A percentile compares a stretch with the other conserved stretches of the same genome.
Evolutionary conservation across 768 basidiomycete genomes (phyloP).

Genomic region (Mycena galericulata): DNA sequence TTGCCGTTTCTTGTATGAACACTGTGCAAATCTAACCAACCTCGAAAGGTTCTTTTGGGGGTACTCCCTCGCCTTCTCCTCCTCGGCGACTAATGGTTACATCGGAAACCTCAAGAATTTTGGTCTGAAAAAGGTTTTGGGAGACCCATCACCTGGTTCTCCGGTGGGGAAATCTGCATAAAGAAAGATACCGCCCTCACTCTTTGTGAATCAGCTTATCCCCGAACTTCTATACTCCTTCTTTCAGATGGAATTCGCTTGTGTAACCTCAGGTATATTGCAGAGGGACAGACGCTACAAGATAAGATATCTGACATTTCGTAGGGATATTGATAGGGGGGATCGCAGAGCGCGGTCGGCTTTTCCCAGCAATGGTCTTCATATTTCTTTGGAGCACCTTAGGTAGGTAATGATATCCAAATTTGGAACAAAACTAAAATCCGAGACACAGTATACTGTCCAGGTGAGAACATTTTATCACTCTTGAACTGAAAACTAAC

Average conservation of each 20-base stretch:
- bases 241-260: slow-evolving; percentile 90
- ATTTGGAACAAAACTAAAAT: not conserved
- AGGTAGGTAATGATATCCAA: slow-evolving; percentile 4
- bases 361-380: slow-evolving; percentile 85
- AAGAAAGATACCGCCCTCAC: not conserved
- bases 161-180: slow-evolving; percentile 42
- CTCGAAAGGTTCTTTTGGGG: slow-evolving; percentile 53
- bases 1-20: not conserved
- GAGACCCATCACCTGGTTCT: slow-evolving; percentile 80
- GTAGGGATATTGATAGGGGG: slow-evolving; percentile 84
- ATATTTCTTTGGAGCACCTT: slow-evolving; percentile 88
- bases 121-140: slow-evolving; percentile 79
- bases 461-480: slow-evolving; percentile 39
- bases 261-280: slow-evolving; percentile 83
- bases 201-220: slow-evolving; percentile 55
- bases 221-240: slow-evolving; percentile 88
- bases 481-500: not conserved
- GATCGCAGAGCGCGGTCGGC: slow-evolving; percentile 87
- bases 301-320: too few species aligned
- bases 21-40: not conserved
- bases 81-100: slow-evolving; percentile 77
- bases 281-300: too few species aligned
- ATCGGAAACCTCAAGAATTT: slow-evolving; percentile 87
- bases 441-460: slow-evolving; percentile 74
- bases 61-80: slow-evolving; percentile 87